Conservation (phyloP, 2,329 filamentous ascomycete genomes). For the Sclerotinia trifoliorum region DNA sequence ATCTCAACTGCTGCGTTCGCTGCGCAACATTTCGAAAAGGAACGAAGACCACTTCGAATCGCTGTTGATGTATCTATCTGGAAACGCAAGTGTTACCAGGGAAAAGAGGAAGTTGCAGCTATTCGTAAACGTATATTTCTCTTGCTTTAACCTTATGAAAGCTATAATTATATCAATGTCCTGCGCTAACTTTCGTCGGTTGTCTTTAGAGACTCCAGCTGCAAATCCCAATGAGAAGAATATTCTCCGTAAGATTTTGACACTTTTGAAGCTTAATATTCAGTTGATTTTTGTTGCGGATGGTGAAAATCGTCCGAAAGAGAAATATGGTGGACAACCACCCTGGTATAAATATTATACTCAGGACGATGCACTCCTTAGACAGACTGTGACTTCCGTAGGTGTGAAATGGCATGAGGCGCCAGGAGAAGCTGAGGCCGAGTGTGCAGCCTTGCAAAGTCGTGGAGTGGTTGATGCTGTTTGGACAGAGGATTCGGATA, state of each 20-base stretch:
- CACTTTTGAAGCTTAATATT: conserved; percentile 69
- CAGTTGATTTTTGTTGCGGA: conserved; percentile 86
- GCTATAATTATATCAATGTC: neutral
- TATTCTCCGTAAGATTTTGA: conserved; percentile 80
- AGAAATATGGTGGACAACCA: neutral
- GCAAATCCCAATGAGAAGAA: conserved; percentile 22
- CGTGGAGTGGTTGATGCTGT: conserved; percentile 84
- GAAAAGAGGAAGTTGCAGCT: conserved; percentile 66
- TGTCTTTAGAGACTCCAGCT: conserved; percentile 45
- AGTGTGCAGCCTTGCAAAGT: conserved; percentile 80
- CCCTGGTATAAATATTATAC: neutral
- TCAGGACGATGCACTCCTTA: conserved; percentile 23
- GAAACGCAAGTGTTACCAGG: conserved; percentile 85
- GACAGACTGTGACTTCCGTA: conserved; percentile 68
- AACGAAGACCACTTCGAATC: conserved; percentile 70
- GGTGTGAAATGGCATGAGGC: conserved; percentile 80
- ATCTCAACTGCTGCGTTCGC: conserved; percentile 50
- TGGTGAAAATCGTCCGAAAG: conserved; percentile 74
- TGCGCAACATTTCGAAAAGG: conserved; percentile 67
- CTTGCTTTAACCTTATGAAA: too few relatives aligned
- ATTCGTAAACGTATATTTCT: conserved; percentile 41
- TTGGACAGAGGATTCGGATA: conserved; percentile 91
- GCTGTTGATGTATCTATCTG: conserved; percentile 93
- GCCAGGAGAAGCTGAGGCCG: conserved; percentile 90
- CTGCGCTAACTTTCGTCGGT: neutral